Percentiles rank a stretch among this genome's conserved stretches.
Conservation (phyloP, 2,329 filamentous ascomycete genomes). For the Epichloe gansuensis region DNA sequence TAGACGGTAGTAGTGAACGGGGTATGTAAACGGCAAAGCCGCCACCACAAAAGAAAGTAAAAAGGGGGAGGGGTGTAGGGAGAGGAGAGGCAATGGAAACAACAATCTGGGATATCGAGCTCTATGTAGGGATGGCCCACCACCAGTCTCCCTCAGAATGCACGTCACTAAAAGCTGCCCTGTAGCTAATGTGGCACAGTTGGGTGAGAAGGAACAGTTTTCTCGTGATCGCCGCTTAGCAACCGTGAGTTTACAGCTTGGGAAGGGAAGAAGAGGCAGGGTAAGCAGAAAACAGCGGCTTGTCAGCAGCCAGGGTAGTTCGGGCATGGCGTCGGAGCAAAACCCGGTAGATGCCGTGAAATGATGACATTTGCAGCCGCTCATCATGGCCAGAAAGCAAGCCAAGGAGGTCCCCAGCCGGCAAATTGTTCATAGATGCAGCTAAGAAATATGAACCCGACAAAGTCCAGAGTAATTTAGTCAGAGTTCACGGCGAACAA, state of each 20-base stretch:
- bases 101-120: slow-evolving; percentile 1
- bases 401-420: background rate
- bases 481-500: slow-evolving; percentile 4
- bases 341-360: background rate
- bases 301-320: background rate
- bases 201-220: background rate
- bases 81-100: background rate
- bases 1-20: slow-evolving; percentile 1
- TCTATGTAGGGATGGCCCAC: background rate
- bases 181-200: background rate
- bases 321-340: slow-evolving; percentile 2
- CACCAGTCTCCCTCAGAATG: background rate
- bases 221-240: background rate
- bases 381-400: background rate
- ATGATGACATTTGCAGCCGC: background rate
- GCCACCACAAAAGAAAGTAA: slow-evolving; percentile 5
- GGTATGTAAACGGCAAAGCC: slow-evolving; percentile 2
- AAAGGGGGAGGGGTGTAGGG: background rate
- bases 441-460: background rate
- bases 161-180: background rate
- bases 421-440: background rate
- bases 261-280: background rate
- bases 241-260: background rate
- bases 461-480: slow-evolving; percentile 1
- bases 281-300: background rate